Evolutionary conservation across 139 green algal species (phyloP), one percentile per base, ranked within the genome.

Genomic region (Deuterostichococcus epilithicus): DNA sequence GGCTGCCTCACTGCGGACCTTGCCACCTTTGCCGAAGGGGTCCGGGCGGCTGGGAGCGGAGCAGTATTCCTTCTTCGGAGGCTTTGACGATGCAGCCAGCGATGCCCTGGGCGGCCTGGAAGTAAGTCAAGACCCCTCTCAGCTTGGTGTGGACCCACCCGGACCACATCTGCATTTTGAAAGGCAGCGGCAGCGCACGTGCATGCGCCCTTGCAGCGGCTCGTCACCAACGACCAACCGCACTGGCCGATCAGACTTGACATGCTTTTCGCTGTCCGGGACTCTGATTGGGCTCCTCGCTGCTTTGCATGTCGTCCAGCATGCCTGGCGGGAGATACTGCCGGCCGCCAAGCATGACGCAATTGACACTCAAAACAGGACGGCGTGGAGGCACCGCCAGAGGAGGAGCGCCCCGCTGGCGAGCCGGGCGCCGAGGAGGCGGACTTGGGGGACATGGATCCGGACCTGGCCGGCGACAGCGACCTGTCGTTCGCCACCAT

Each of bases 51-150:
- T 91, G 63, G 81, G 87, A 73, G 86, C 86, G 3, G 69, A 65
- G 1, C 78, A 88, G 34, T 94, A 93, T 47, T 81, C 76, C 8
- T 94, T 94, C 73, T 94, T 95, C 60, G 90, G 88, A 28, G 81
- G 88, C 36, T 66, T 88, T 65, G 60, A 66, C 2, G 79, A n/a
- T 8, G 79, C 39, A n/a, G 82, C 80, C 32, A 82, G 72, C 18
- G 82, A 42, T 66, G 52, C 32, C 39, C 18, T 76, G 35, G 52
- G 52, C 26, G 85, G 68, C 8, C 71, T 93, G 44, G 88, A 92
- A 82, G 86, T 86, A 71, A 20, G 83, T 5, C 4, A 15, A 35
- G 22, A 5, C 18, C n/a, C 26, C 18, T 28, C 8, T 28, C 52
- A 30, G 52, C 6, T 6, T 35, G 28, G 36, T n/a, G 26, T 58